Evolutionary conservation across 2,329 filamentous ascomycete species (phyloP).

Genomic region (Neurospora sp.): DNA sequence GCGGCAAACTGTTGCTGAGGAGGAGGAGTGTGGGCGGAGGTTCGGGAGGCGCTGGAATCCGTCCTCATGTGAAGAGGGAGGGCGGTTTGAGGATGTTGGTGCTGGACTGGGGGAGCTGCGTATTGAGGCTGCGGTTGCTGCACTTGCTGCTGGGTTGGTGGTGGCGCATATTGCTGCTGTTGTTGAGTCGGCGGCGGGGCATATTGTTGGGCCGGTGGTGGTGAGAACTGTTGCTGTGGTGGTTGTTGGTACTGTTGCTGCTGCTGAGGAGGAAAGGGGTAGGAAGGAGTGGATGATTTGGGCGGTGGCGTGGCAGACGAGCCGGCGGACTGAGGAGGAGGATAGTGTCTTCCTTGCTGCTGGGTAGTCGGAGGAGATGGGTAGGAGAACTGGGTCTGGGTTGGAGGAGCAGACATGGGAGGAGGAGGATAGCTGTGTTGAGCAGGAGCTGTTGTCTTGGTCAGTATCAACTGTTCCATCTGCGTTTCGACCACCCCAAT

Average conservation of each 20-base stretch:
- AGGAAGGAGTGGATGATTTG: conserved; percentile 20
- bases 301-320: conserved; percentile 22
- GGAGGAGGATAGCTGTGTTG: conserved; percentile 25
- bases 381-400: conserved; percentile 27
- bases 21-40: conserved; percentile 10
- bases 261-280: conserved; percentile 24
- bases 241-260: conserved; percentile 22
- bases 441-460: not conserved
- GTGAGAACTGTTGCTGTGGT: conserved; percentile 19
- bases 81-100: conserved; percentile 20
- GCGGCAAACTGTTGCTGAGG: conserved; percentile 20
- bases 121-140: conserved; percentile 12
- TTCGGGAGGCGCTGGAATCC: conserved; percentile 20
- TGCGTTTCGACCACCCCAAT: not conserved
- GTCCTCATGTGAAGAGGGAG: conserved; percentile 28
- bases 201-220: conserved; percentile 18
- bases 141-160: conserved; percentile 13
- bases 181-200: conserved; percentile 3
- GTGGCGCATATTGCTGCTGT: conserved; percentile 12
- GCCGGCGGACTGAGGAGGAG: conserved; percentile 23
- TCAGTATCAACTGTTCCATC: not conserved
- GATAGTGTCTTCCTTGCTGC: conserved; percentile 24
- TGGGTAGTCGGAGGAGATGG: conserved; percentile 20
- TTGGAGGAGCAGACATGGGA: conserved; percentile 27
- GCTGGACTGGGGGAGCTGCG: conserved; percentile 8